Evolutionary conservation across 2,329 filamentous ascomycete genomes (phyloP).

Genomic region (Xylariomycetidae sp.): DNA sequence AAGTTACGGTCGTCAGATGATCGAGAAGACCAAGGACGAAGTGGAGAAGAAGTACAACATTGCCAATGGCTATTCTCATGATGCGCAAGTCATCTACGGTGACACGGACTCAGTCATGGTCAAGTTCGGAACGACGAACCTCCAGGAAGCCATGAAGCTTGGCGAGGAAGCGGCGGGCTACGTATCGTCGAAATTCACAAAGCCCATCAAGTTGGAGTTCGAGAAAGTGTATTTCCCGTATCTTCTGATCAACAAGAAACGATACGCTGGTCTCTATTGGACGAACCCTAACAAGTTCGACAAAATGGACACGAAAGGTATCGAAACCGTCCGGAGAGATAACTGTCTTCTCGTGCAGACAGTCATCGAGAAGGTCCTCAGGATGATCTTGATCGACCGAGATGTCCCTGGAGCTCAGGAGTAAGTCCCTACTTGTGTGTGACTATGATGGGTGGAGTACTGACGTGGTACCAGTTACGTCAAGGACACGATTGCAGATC

Average conservation of each 20-base stretch:
- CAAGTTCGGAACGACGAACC: constrained; percentile 86
- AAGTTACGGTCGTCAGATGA: constrained; percentile 96
- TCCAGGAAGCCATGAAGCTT: constrained; percentile 85
- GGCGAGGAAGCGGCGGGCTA: constrained; percentile 87
- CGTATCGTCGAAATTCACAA: constrained; percentile 88
- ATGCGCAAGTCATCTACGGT: constrained; percentile 96
- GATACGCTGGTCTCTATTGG: constrained; percentile 97
- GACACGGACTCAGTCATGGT: constrained; percentile 99
- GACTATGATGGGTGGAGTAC: constrained; percentile 16
- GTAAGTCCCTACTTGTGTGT: constrained; percentile 47
- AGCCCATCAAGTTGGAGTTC: constrained; percentile 98
- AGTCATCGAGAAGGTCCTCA: constrained; percentile 91
- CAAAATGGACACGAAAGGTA: constrained; percentile 99
- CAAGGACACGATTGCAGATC: constrained; percentile 89
- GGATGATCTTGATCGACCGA: constrained; percentile 91
- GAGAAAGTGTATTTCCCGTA: constrained; percentile 99
- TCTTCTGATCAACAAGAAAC: constrained; percentile 98
- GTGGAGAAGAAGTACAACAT: constrained; percentile 87
- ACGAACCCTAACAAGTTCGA: constrained; percentile 91
- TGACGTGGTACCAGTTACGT: constrained; percentile 65
- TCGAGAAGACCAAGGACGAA: constrained; percentile 95
- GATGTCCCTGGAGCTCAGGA: constrained; percentile 88
- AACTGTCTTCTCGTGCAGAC: constrained; percentile 95
- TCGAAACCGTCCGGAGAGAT: constrained; percentile 94
- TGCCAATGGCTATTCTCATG: constrained; percentile 87